phyloP scores from a whole-genome alignment of 2,329 filamentous ascomycete genomes.

The Botrytis deweyae region DNA sequence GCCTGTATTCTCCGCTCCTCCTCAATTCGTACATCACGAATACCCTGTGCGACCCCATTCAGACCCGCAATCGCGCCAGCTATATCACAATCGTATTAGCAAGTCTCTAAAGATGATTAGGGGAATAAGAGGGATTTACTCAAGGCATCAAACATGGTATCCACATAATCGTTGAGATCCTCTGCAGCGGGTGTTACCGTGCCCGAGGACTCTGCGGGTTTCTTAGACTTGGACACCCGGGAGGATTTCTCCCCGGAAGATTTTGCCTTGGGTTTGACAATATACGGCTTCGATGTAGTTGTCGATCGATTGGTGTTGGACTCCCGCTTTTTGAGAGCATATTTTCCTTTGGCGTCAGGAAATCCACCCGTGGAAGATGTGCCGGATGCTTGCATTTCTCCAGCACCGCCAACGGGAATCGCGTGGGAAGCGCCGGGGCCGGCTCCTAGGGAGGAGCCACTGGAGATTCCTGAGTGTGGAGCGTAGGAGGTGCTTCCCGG shows the following conservation, averaged over 20 bases:
- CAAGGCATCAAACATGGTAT: not conserved
- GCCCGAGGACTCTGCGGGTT: not conserved
- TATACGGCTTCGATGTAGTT: not conserved
- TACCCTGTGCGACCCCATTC: fast-evolving
- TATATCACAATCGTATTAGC: not conserved
- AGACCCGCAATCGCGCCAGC: not conserved
- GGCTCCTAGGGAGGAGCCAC: not conserved
- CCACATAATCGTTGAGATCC: not conserved
- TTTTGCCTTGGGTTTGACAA: not conserved
- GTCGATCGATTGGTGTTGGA: not conserved
- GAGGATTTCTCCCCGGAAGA: not conserved
- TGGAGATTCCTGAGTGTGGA: fast-evolving
- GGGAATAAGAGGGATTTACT: not conserved
- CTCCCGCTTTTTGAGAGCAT: not conserved
- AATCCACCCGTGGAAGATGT: not conserved
- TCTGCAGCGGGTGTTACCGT: not conserved
- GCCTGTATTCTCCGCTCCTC: not conserved
- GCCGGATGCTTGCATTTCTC: no score
- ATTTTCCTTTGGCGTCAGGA: fast-evolving
- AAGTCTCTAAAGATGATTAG: fast-evolving
- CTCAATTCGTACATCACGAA: not conserved
- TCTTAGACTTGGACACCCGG: not conserved
- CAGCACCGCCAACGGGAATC: not conserved
- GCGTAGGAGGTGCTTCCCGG: not conserved
- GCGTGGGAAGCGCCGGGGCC: no score